Evolutionary conservation across 441 rosid genomes (phyloP), one percentile per base, ranked within the genome.

Genomic region (Syzygium syzygioides): DNA sequence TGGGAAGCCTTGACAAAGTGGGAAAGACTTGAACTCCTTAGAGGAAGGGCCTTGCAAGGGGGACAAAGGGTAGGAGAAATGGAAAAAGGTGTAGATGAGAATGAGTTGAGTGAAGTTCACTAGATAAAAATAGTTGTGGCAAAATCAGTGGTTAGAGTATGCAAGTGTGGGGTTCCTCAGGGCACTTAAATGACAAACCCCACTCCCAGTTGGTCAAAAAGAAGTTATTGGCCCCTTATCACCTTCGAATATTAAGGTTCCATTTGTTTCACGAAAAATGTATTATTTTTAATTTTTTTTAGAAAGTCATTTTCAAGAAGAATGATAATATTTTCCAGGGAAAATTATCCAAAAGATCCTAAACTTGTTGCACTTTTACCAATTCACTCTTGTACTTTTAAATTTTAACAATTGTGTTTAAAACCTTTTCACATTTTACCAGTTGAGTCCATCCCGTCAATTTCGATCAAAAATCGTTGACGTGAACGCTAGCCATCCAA

Each of bases 381-480:
- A 45, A 45, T 45, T 45, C 2, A 45, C 9, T 45, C 48, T 7
- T 45, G 48, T 45, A 8, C 9, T 45, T 45, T 45, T 45, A 1
- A 45, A 45, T 45, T 45, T 7, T 45, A 9, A 9, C 48, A 45
- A 45, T 45, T 1, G 9, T 45, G 48, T 45, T 45, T 45, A 45
- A 45, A 45, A 45, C 48, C 48, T 45, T 45, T 45, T 45, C 48
- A 45, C 9, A 45, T 45, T 45, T 45, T 45, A 45, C 1, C 48
- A 45, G 7, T 45, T 45, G 10, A 45, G 48, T 45, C 9, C 0
- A 45, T 45, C 1, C 1, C 0, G 9, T 2, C 10, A 45, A 45
- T 45, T 45, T 45, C 7, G 10, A 0, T 2, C 9, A 0, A 45
- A 45, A 7, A 45, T 7, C 2, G 2, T 9, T 45, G 48, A 45